Evolutionary conservation across 352 stramenopile genomes (phyloP).

Genomic region (Pythium plurisporium): DNA sequence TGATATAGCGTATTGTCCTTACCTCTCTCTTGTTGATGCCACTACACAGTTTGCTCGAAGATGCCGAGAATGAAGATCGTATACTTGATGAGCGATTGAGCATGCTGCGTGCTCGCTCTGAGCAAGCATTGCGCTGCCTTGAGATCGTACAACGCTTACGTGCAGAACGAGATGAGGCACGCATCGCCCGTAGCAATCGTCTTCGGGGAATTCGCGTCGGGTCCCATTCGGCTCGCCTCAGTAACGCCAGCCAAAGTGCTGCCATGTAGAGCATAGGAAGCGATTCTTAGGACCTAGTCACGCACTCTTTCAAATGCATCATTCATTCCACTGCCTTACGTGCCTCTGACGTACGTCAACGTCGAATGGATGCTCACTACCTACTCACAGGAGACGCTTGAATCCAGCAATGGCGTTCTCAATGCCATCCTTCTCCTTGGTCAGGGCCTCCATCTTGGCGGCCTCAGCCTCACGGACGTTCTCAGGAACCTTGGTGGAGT

Average conservation of each 20-base stretch:
- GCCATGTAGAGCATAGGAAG: not conserved
- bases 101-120: slow-evolving; percentile 28
- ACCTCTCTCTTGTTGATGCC: not conserved
- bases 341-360: no score
- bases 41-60: slow-evolving; percentile 31
- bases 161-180: slow-evolving; percentile 28
- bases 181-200: slow-evolving; percentile 4
- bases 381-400: slow-evolving; percentile 59
- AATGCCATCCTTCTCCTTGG: slow-evolving; percentile 80
- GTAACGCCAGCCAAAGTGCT: not conserved
- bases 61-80: slow-evolving; percentile 39
- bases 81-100: slow-evolving; percentile 42
- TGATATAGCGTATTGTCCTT: not conserved
- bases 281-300: not conserved
- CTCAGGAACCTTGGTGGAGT: slow-evolving; percentile 74
- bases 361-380: no score
- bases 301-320: not conserved
- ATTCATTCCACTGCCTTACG: not conserved
- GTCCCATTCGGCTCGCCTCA: not conserved
- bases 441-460: slow-evolving; percentile 70
- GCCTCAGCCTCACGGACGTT: slow-evolving; percentile 74
- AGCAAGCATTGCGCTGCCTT: slow-evolving; percentile 33
- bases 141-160: slow-evolving; percentile 34
- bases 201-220: not conserved
- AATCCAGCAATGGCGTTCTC: slow-evolving; percentile 73